Evolutionary conservation across 352 stramenopile species (phyloP).

Genomic region (Pythium graminicola): DNA sequence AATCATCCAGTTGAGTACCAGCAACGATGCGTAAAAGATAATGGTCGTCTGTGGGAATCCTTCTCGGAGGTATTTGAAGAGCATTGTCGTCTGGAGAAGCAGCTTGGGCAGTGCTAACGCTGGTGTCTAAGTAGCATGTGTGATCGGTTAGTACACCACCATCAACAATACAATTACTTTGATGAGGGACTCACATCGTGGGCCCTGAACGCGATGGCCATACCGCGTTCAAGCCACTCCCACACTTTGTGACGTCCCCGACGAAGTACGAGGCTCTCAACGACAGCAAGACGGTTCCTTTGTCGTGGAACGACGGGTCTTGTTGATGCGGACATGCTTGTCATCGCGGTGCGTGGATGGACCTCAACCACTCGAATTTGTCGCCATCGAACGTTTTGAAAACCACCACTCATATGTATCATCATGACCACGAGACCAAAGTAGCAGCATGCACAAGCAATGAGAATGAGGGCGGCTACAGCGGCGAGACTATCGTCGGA

Average conservation of each 20-base stretch:
- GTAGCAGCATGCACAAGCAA: constrained; percentile 32
- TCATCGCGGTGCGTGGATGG: neutral
- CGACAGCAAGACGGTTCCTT: too few species aligned
- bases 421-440: constrained; percentile 28
- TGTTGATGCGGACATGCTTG: neutral
- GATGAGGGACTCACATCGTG: neutral
- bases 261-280: too few species aligned
- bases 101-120: constrained; percentile 41
- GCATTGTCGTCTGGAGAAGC: constrained; percentile 37
- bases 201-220: too few species aligned
- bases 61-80: constrained; percentile 34
- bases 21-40: constrained; percentile 34
- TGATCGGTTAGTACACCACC: neutral
- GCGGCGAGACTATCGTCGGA: constrained; percentile 20
- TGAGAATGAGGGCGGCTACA: constrained; percentile 21
- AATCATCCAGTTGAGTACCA: constrained; percentile 41
- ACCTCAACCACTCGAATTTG: neutral
- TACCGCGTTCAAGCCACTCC: too few species aligned
- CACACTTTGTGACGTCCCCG: too few species aligned
- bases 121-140: constrained; percentile 24
- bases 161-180: neutral
- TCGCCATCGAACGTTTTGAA: neutral
- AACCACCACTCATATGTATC: constrained; percentile 6
- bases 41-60: constrained; percentile 38
- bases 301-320: neutral